Conservation (phyloP, 768 basidiomycete genomes). For the Trametes cinnabarina region DNA sequence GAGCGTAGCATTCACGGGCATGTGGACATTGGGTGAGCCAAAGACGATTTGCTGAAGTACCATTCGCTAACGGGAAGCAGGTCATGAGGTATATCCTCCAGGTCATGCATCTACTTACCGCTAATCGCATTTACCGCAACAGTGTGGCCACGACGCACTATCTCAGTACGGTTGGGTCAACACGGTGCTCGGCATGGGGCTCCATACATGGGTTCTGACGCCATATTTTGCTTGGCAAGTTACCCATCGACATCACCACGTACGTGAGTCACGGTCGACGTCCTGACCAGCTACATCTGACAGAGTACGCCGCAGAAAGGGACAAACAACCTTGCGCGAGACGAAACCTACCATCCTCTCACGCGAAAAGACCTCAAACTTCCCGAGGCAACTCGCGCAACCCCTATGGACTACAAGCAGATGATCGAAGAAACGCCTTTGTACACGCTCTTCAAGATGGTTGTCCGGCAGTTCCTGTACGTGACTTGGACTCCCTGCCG, state of each 20-base stretch:
- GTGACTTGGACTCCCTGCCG: not conserved
- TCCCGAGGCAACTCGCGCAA: constrained; percentile 17
- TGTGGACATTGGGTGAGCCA: constrained; percentile 25
- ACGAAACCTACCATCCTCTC: constrained; percentile 26
- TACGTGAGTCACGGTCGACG: constrained; percentile 14
- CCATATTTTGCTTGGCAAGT: constrained; percentile 27
- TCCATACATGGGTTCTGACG: constrained; percentile 39
- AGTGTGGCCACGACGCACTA: constrained; percentile 53
- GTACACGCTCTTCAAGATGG: constrained; percentile 46
- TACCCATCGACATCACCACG: constrained; percentile 28
- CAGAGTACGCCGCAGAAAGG: constrained; percentile 18
- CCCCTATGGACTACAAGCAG: constrained; percentile 26
- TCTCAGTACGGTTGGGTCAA: constrained; percentile 41
- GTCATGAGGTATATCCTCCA: constrained; percentile 40
- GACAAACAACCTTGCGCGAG: constrained; percentile 23
- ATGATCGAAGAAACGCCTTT: constrained; percentile 27
- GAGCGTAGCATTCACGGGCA: constrained; percentile 23
- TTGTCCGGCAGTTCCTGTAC: constrained; percentile 47
- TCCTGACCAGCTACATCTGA: too few relatives aligned
- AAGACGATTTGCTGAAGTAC: too few relatives aligned
- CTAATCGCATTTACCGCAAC: not conserved
- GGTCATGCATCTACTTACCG: not conserved
- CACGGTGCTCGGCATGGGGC: constrained; percentile 37
- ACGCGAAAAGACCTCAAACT: constrained; percentile 23
- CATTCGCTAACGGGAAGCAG: constrained; percentile 20